These are phyloP conservation scores for Camillea tinctor DNA, from an alignment of 2,329 filamentous ascomycete genomes.

Conservation along the genomic window DNA sequence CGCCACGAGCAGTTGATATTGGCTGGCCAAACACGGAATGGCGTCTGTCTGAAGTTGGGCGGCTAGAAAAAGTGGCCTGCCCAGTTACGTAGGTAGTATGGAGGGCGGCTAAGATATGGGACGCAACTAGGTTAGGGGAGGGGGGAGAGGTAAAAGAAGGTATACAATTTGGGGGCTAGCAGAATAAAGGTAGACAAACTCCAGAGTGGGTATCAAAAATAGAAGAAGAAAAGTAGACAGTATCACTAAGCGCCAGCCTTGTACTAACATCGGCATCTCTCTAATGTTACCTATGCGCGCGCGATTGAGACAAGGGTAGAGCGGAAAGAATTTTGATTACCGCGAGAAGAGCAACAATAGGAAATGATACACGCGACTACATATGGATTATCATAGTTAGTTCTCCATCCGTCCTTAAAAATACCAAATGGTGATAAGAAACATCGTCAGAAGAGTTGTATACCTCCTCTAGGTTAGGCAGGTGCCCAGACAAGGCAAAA, in stretches of 20 bases:
- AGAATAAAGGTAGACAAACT: slow-evolving; percentile 11
- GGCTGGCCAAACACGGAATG: slow-evolving; percentile 43
- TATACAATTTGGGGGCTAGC: slow-evolving; percentile 19
- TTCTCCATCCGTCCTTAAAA: background rate
- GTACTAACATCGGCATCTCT: slow-evolving; percentile 13
- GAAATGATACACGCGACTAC: background rate
- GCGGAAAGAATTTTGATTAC: slow-evolving; percentile 1
- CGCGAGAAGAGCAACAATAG: background rate
- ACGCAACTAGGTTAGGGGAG: slow-evolving; percentile 10
- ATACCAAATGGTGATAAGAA: background rate
- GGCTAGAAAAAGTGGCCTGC: slow-evolving; percentile 38
- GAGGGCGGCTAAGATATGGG: slow-evolving; percentile 36
- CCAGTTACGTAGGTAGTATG: slow-evolving; percentile 8
- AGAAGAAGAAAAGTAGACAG: slow-evolving; percentile 27
- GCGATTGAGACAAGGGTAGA: slow-evolving; percentile 15
- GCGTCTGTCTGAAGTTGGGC: slow-evolving; percentile 50
- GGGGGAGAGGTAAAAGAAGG: background rate
- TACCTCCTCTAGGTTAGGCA: no score
- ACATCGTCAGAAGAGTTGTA: no score
- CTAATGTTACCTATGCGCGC: slow-evolving; percentile 16
- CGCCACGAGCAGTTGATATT: slow-evolving; percentile 49
- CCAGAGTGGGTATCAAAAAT: slow-evolving; percentile 32
- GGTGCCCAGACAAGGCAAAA: no score
- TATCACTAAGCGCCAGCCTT: slow-evolving; percentile 38
- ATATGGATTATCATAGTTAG: background rate